Evolutionary conservation across 2,329 filamentous ascomycete genomes (phyloP).

Genomic region (Aspergillus japonicus): DNA sequence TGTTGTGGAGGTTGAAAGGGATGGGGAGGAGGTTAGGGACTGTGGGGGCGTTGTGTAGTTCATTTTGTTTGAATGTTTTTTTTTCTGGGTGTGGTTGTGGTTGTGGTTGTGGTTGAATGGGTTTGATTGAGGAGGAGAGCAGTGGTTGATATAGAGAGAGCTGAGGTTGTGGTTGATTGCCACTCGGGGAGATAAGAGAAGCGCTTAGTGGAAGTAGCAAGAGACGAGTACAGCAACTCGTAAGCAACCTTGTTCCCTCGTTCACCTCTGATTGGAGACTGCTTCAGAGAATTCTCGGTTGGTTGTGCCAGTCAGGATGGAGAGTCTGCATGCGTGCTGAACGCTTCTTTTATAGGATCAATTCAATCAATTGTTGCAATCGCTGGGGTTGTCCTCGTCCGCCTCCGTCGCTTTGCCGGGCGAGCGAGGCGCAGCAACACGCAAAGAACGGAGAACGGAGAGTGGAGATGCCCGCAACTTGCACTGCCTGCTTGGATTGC

Average conservation of each 20-base stretch:
- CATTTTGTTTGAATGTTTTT: slow-evolving; percentile 20
- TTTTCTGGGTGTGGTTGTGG: neutral
- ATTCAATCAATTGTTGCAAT: neutral
- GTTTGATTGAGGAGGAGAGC: neutral
- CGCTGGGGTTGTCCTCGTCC: slow-evolving; percentile 1
- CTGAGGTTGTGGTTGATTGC: neutral
- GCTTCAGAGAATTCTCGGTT: neutral
- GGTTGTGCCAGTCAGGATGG: neutral
- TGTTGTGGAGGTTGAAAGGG: slow-evolving; percentile 18
- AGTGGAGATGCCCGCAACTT: slow-evolving; percentile 2
- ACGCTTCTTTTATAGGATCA: slow-evolving; percentile 2
- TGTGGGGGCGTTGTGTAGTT: slow-evolving; percentile 20
- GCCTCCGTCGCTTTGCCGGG: neutral
- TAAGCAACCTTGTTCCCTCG: too few species aligned
- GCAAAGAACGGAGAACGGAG: neutral
- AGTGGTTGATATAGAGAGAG: neutral
- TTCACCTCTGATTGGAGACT: neutral
- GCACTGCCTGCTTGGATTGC: slow-evolving; percentile 14
- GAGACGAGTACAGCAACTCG: too few species aligned
- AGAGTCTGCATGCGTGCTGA: neutral
- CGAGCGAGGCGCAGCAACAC: slow-evolving; percentile 15
- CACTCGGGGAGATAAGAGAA: neutral
- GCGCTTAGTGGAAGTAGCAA: neutral
- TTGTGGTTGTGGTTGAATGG: neutral
- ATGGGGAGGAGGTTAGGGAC: slow-evolving; percentile 26